These are phyloP conservation scores for Colletotrichum lindemuthianum DNA, from an alignment of 2,329 filamentous ascomycete genomes.

Conservation along the genomic window DNA sequence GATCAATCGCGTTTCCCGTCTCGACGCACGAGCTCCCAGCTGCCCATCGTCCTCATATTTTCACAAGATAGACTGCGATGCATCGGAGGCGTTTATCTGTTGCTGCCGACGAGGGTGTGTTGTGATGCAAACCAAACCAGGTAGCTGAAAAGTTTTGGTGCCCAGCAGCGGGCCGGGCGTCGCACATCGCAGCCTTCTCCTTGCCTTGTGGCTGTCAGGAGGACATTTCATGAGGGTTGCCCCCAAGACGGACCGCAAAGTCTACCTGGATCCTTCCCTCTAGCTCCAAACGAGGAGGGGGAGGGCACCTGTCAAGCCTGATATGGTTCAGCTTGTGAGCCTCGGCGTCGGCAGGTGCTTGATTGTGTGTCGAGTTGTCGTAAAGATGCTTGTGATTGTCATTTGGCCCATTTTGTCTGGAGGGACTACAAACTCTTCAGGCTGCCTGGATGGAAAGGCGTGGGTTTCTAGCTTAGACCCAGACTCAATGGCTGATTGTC, in stretches of 20 bases:
- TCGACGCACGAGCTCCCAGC: slow-evolving; percentile 7
- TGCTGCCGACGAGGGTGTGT: background rate
- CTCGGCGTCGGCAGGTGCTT: slow-evolving; percentile 20
- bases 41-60: background rate
- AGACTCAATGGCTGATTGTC: background rate
- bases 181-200: slow-evolving; percentile 18
- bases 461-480: background rate
- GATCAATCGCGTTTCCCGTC: slow-evolving; percentile 27
- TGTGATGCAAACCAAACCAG: background rate
- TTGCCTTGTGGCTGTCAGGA: slow-evolving; percentile 26
- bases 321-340: slow-evolving; percentile 14
- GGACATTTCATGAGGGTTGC: slow-evolving; percentile 22
- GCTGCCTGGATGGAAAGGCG: background rate
- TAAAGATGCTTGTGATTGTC: slow-evolving; percentile 14
- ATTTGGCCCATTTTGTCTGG: background rate
- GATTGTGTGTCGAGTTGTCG: slow-evolving; percentile 1
- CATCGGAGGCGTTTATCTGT: slow-evolving; percentile 5
- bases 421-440: too few relatives aligned
- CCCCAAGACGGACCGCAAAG: background rate
- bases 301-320: slow-evolving; percentile 3
- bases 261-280: slow-evolving; percentile 11
- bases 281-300: slow-evolving; percentile 15
- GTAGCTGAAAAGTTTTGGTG: slow-evolving; percentile 11
- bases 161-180: slow-evolving; percentile 18
- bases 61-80: slow-evolving; percentile 5